Conservation (phyloP, 2,329 filamentous ascomycete species). For the Tricladium varicosporioides region DNA sequence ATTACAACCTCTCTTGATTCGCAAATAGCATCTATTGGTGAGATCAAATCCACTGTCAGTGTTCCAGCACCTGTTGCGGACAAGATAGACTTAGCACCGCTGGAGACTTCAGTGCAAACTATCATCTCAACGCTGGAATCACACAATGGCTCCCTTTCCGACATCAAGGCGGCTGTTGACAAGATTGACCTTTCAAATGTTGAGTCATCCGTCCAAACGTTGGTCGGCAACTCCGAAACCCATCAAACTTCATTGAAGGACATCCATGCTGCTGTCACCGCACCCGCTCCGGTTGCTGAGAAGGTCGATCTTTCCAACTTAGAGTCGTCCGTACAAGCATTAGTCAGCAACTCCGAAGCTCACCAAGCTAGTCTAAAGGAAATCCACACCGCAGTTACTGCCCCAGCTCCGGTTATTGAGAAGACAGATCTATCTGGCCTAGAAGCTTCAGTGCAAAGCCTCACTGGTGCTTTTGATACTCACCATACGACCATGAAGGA, state of each 20-base stretch:
- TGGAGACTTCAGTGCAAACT: constrained; percentile 8
- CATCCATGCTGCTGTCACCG: constrained; percentile 12
- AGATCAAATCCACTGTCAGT: constrained; percentile 18
- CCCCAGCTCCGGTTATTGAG: constrained; percentile 14
- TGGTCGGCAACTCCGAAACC: constrained; percentile 9
- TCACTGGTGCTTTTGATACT: background rate
- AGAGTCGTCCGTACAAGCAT: constrained; percentile 9
- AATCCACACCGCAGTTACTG: constrained; percentile 10
- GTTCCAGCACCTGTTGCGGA: constrained; percentile 12
- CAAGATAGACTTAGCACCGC: constrained; percentile 10
- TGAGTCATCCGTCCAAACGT: constrained; percentile 9
- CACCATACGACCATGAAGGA: background rate
- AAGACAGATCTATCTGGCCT: constrained; percentile 18
- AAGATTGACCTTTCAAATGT: constrained; percentile 17
- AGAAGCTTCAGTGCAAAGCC: constrained; percentile 9
- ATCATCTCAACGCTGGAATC: constrained; percentile 10
- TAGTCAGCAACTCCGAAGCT: constrained; percentile 9
- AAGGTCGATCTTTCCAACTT: constrained; percentile 17
- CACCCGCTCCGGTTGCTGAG: constrained; percentile 8
- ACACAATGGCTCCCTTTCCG: constrained; percentile 13
- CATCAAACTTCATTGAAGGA: constrained; percentile 13
- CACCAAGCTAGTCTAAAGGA: constrained; percentile 14
- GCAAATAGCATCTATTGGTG: constrained; percentile 14
- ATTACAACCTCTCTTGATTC: constrained; percentile 7
- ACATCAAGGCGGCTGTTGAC: constrained; percentile 14